Base-by-base conservation (phyloP, 2,329 filamentous ascomycete genomes). In the Xylariaceae sp. region DNA sequence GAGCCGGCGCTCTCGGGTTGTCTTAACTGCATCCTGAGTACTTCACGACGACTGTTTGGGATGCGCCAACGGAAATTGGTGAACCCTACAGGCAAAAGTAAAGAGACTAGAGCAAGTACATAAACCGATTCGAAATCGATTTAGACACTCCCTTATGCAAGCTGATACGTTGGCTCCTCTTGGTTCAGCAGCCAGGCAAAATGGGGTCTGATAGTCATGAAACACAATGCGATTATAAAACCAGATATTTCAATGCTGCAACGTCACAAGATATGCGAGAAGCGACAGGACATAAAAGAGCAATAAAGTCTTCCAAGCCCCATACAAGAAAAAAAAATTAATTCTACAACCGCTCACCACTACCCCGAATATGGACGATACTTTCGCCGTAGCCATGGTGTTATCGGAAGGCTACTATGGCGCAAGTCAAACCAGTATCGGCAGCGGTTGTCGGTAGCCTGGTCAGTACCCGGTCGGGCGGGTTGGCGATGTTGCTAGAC, bases 1-100 rank as follows among this genome's bases (percentile, higher is more conserved):
- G 60, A 50, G 48, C 66, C 67, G 57, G 63, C 65, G 56, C 72
- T 67, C 55, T 75, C 72, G 46, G 74, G 66, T 30, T 73, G 68
- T 64, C 73, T 73, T 57, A 74, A 69, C 33, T 65, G 64, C 66
- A 70, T 70, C 32, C 37, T 63, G 40, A 23, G 39, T 21, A 41
- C 23, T 50, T 57, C n/a, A 30, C 20, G 55, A 20, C 58, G 55
- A 41, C 50, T 42, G 16, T 29, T 50, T 37, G 47, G 50, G 50
- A 57, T 45, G 37, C 43, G 42, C 51, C 54, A 50, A 41, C 52
- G 26, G 55, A 53, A 55, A 45, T 47, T 27, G 50, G 11, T 21
- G 52, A 53, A 41, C 55, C 53, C 50, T 58, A 45, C 26, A 57
- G 40, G 30, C 20, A 39, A 53, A 33, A 55, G 49, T 58, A 7